A percentile compares a stretch with the other conserved stretches of the same genome.
Conservation (phyloP, 352 stramenopile species). For the Phytophthora meadii region DNA sequence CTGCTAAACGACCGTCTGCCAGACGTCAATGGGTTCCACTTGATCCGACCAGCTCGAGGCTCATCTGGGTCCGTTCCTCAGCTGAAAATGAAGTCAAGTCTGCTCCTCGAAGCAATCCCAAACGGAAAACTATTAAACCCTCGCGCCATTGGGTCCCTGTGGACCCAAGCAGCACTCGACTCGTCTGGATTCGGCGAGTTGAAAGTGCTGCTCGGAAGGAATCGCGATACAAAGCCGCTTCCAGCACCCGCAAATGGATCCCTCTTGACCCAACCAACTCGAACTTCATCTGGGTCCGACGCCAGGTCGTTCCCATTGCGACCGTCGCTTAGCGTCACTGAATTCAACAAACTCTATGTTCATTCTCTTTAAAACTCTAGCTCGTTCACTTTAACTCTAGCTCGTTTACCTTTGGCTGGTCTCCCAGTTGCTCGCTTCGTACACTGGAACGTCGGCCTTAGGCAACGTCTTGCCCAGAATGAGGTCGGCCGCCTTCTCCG, state of each 20-base stretch:
- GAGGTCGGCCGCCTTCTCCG: conserved; percentile 92
- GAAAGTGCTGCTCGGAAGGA: conserved; percentile 17
- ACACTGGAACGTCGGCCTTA: conserved; percentile 72
- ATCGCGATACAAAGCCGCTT: conserved; percentile 29
- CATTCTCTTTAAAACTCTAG: conserved; percentile 8
- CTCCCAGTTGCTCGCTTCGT: conserved; percentile 65
- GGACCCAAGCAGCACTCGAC: conserved; percentile 25
- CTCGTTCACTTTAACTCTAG: background rate
- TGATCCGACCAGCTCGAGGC: conserved; percentile 27
- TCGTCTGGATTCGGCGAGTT: conserved; percentile 28
- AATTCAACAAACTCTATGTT: conserved; percentile 4
- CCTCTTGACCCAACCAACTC: conserved; percentile 22
- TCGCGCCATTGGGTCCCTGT: conserved; percentile 19
- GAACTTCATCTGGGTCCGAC: conserved; percentile 18
- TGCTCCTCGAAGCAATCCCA: conserved; percentile 14
- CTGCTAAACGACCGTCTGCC: background rate
- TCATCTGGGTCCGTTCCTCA: conserved; percentile 26
- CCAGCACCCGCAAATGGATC: conserved; percentile 18
- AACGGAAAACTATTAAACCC: conserved; percentile 7
- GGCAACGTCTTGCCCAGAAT: conserved; percentile 79
- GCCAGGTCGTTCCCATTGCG: conserved; percentile 9
- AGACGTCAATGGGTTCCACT: conserved; percentile 24
- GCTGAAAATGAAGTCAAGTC: conserved; percentile 9
- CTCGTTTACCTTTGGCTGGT: conserved; percentile 58
- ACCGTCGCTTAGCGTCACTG: conserved; percentile 4